Base-by-base conservation (phyloP, 2,329 filamentous ascomycete species). In the Aspergillus floridensis region DNA sequence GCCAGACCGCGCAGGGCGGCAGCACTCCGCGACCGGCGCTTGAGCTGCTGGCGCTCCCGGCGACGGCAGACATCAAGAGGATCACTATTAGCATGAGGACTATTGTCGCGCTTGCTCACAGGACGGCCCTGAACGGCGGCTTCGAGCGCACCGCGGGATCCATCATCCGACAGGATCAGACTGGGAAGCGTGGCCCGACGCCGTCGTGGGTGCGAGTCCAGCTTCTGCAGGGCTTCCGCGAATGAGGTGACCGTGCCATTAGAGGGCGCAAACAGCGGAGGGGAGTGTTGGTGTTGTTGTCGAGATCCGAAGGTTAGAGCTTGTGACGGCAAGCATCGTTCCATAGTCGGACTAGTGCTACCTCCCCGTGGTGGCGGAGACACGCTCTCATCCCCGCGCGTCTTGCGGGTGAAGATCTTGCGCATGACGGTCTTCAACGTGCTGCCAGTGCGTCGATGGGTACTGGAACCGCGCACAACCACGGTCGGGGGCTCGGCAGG, bases 181-280 rank as follows among this genome's bases (percentile, higher is more conserved):
- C 77, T 80, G 1, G 79, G 78, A 16, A 80, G 68, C 1, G 78
- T 80, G 7, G 77, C 78, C 49, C 79, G 73, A 60, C 79, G 70
- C 44, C 70, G 70, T 24, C 68, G 69, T 11, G 67, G 65, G 5
- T 63, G 61, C 22, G 68, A 58, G 24, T 66, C 63, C 8, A 69
- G 60, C 8, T 62, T 61, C 19, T 67, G 55, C n/a, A 70, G 65
- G 7, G 65, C 62, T 41, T 60, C 64, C 14, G 64, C 63, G 21
- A 64, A 49, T n/a, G 64, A 51, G 5, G 65, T 66, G 1, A 65
- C 64, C 5, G 64, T 57, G 24, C 68, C 63, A 22, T 60, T 63
- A 7, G 68, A 62, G 31, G 66, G 66, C 24, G 63, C 66, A 7
- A 69, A 53, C 1, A 66, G 68, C 44, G 65, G 67, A 44, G 59